Evolutionary conservation across 805 yeast genomes (phyloP).

Genomic region (Brettanomyces custersianus): DNA sequence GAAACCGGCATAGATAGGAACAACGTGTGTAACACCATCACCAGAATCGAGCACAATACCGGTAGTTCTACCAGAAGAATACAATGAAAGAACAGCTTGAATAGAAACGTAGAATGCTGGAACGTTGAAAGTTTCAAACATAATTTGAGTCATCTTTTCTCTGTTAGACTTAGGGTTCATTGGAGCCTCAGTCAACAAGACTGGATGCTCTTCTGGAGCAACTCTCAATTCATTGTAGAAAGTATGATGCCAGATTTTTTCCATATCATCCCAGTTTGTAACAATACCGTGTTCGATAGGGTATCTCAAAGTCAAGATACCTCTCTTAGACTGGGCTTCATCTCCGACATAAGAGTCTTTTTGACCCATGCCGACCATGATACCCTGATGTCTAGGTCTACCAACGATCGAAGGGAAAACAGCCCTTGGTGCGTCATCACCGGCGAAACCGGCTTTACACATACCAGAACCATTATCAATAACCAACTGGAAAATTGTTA

Average conservation of each 20-base stretch:
- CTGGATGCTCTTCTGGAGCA: conserved; percentile 99
- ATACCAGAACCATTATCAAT: conserved; percentile 99
- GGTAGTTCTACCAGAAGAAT: conserved; percentile 99
- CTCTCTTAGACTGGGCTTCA: conserved; percentile 99
- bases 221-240: conserved; percentile 99
- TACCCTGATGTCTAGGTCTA: conserved; percentile 99
- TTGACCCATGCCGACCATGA: conserved; percentile 99
- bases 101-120: conserved; percentile 99
- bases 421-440: conserved; percentile 99
- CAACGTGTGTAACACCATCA: conserved; percentile 99
- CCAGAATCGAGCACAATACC: conserved; percentile 99
- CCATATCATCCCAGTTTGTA: conserved; percentile 99
- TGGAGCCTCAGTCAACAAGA: conserved; percentile 98
- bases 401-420: conserved; percentile 99
- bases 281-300: conserved; percentile 99
- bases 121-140: conserved; percentile 98
- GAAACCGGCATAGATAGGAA: conserved; percentile 99
- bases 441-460: conserved; percentile 99
- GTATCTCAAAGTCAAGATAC: conserved; percentile 96
- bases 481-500: conserved; percentile 41
- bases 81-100: conserved; percentile 96
- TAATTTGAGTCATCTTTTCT: conserved; percentile 99
- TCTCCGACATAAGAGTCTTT: conserved; percentile 99
- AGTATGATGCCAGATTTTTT: conserved; percentile 99
- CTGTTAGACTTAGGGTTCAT: conserved; percentile 99